Evolutionary conservation across 352 stramenopile species (phyloP).

Genomic region (Globisporangium irregulare): DNA sequence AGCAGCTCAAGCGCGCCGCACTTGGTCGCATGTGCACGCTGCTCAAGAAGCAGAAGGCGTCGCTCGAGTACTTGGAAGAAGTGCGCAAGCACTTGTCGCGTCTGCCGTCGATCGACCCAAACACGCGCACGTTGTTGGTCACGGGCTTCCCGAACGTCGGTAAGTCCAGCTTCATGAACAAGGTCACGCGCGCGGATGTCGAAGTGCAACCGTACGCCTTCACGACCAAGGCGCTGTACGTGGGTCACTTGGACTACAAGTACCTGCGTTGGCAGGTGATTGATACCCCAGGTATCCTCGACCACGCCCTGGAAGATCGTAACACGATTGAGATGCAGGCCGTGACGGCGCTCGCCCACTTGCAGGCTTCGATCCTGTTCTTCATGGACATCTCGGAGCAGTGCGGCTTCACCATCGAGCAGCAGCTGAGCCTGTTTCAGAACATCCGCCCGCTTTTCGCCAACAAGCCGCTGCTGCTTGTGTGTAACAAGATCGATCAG

Average conservation of each 20-base stretch:
- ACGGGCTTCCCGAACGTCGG: constrained; percentile 99
- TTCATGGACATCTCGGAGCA: constrained; percentile 99
- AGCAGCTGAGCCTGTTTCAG: constrained; percentile 96
- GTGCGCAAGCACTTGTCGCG: constrained; percentile 98
- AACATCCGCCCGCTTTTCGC: constrained; percentile 99
- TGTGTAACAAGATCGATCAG: constrained; percentile 99
- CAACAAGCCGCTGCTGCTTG: constrained; percentile 98
- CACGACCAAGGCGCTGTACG: constrained; percentile 99
- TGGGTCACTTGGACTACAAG: constrained; percentile 99
- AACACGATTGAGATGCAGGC: constrained; percentile 99
- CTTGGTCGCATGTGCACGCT: constrained; percentile 99
- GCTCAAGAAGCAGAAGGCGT: constrained; percentile 98
- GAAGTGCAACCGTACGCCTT: constrained; percentile 99
- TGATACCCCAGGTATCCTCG: constrained; percentile 99
- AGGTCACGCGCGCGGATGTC: constrained; percentile 98
- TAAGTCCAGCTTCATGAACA: constrained; percentile 99
- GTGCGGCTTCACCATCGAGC: constrained; percentile 98
- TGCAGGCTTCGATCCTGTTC: constrained; percentile 99
- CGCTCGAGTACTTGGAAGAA: constrained; percentile 96
- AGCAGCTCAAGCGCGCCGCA: constrained; percentile 99
- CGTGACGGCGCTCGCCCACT: constrained; percentile 98
- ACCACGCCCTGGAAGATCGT: constrained; percentile 98
- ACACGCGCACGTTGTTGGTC: constrained; percentile 98
- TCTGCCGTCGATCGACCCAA: constrained; percentile 98
- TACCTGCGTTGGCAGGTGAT: constrained; percentile 99